A percentile compares a stretch with the other conserved stretches of the same genome.
Conservation (phyloP, 2,329 filamentous ascomycete genomes). For the Ustulina deusta region DNA sequence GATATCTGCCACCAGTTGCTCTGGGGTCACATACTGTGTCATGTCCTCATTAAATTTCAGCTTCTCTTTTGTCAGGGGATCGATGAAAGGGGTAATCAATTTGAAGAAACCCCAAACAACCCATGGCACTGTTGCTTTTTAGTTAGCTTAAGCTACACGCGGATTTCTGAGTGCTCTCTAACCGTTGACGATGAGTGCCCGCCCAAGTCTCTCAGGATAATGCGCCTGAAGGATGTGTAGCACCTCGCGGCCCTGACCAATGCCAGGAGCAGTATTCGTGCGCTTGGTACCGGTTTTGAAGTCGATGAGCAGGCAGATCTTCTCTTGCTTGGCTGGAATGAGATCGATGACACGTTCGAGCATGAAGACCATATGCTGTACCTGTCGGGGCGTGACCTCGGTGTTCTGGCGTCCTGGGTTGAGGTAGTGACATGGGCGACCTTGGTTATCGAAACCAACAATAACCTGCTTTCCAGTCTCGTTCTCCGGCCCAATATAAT, state of each 20-base stretch:
- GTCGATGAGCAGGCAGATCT: conserved; percentile 87
- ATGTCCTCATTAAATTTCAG: conserved; percentile 98
- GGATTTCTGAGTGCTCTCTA: conserved; percentile 48
- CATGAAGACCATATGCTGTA: conserved; percentile 97
- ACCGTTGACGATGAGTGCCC: conserved; percentile 91
- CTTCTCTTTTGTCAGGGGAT: conserved; percentile 92
- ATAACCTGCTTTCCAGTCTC: conserved; percentile 96
- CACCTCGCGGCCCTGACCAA: conserved; percentile 84
- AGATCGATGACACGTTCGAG: conserved; percentile 89
- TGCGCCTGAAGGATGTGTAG: conserved; percentile 93
- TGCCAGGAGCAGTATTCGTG: conserved; percentile 75
- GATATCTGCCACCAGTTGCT: conserved; percentile 84
- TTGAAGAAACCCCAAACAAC: conserved; percentile 96
- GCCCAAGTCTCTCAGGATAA: conserved; percentile 91
- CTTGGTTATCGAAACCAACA: conserved; percentile 86
- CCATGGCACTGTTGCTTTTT: conserved; percentile 76
- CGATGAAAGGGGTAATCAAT: conserved; percentile 94
- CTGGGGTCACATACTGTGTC: conserved; percentile 79
- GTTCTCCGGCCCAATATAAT: conserved; percentile 93
- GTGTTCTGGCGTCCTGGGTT: conserved; percentile 94
- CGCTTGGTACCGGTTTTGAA: conserved; percentile 84
- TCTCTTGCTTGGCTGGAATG: conserved; percentile 89
- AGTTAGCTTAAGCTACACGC: conserved; percentile 30
- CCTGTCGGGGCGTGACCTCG: conserved; percentile 83
- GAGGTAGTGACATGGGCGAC: conserved; percentile 90